Evolutionary conservation across 2,329 filamentous ascomycete species (phyloP).

Genomic region (Fusarium tricinctum): DNA sequence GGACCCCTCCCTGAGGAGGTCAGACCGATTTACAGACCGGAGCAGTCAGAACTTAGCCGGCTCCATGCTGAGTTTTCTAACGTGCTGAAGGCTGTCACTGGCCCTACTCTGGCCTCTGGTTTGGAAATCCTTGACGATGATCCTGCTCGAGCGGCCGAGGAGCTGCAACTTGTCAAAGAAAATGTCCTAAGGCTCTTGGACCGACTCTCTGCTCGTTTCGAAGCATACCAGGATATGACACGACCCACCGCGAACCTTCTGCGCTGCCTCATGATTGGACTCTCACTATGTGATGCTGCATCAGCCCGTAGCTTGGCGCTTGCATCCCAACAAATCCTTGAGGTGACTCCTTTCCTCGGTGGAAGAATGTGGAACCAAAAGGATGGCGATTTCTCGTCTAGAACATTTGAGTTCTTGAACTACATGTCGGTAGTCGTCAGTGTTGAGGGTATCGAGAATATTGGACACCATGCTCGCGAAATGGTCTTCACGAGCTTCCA

Average conservation of each 20-base stretch:
- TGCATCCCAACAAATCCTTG: slow-evolving; percentile 57
- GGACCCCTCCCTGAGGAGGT: slow-evolving; percentile 76
- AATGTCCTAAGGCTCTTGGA: slow-evolving; percentile 77
- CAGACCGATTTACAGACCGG: slow-evolving; percentile 78
- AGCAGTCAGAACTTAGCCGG: slow-evolving; percentile 74
- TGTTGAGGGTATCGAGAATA: slow-evolving; percentile 62
- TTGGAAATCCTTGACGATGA: slow-evolving; percentile 47
- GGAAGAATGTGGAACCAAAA: slow-evolving; percentile 55
- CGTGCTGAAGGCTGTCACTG: slow-evolving; percentile 74
- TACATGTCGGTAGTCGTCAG: slow-evolving; percentile 55
- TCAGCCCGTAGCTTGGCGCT: slow-evolving; percentile 60
- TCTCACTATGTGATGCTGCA: slow-evolving; percentile 69
- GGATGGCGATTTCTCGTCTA: slow-evolving; percentile 38
- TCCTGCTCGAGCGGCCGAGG: slow-evolving; percentile 47
- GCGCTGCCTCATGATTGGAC: slow-evolving; percentile 80
- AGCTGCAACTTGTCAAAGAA: slow-evolving; percentile 65
- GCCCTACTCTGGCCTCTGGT: slow-evolving; percentile 59
- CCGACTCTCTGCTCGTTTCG: slow-evolving; percentile 78
- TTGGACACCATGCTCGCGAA: slow-evolving; percentile 62
- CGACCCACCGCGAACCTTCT: slow-evolving; percentile 83
- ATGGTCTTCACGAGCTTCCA: slow-evolving; percentile 77
- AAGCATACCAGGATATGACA: slow-evolving; percentile 88
- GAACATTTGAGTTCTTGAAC: slow-evolving; percentile 61
- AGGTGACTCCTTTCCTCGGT: slow-evolving; percentile 70
- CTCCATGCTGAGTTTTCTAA: slow-evolving; percentile 89